These are phyloP conservation scores for Guillardia theta DNA, from an alignment of 78 protist species.

Conservation along the genomic window DNA sequence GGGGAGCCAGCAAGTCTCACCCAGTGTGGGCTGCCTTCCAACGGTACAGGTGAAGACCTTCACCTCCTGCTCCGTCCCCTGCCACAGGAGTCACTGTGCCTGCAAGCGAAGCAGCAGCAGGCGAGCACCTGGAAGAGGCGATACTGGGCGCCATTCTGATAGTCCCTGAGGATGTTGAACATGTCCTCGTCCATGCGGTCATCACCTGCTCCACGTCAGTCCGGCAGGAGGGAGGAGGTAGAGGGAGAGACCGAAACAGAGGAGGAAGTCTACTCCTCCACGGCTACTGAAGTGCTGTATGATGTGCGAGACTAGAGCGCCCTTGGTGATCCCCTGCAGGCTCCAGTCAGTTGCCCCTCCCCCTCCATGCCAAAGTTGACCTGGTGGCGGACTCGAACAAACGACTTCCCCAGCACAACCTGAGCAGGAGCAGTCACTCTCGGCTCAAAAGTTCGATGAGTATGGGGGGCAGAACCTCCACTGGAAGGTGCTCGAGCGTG, in stretches of 20 bases:
- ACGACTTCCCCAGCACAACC: not conserved
- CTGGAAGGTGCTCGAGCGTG: not conserved
- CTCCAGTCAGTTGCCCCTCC: not conserved
- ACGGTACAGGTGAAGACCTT: constrained; percentile 18
- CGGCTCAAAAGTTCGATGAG: too few relatives aligned
- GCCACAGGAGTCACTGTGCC: not conserved
- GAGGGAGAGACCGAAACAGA: not conserved
- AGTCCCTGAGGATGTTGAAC: not conserved
- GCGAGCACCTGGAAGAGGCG: not conserved
- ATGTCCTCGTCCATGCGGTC: not conserved
- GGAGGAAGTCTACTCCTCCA: not conserved
- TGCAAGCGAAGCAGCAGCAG: not conserved
- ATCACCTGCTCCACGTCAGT: not conserved
- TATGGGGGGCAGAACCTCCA: too few relatives aligned
- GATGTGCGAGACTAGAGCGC: not conserved
- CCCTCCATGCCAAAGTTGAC: not conserved
- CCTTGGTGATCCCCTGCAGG: not conserved
- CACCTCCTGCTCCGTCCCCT: not conserved
- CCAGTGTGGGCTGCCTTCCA: not conserved
- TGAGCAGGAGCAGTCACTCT: too few relatives aligned
- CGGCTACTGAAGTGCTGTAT: constrained; percentile 2
- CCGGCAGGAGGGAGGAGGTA: not conserved
- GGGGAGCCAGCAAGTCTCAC: too few relatives aligned
- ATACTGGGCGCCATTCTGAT: not conserved
- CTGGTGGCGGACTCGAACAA: not conserved